Evolutionary conservation across 441 rosid species (phyloP), one percentile per base, ranked within the genome.

Genomic region (Eruca vesicaria): DNA sequence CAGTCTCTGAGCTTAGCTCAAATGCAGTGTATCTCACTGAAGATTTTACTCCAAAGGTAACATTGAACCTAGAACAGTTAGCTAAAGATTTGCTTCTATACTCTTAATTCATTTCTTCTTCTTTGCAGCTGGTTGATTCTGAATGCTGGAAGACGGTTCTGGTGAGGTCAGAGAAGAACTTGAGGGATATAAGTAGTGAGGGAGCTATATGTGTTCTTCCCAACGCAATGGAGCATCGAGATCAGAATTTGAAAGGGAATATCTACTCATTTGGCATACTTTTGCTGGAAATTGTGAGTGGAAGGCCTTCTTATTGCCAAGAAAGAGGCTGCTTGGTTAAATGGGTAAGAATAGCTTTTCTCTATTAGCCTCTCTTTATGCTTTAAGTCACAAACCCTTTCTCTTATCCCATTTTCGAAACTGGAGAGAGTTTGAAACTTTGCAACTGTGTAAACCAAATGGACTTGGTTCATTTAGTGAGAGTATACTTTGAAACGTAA

Each of bases 1-100:
- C 96, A 23, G 86, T 96, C 83, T 94, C 98, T 15, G 91, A 94
- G 80, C 82, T 96, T 63, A 88, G 79, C 80, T 92, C 99, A 58
- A 90, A 82, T 77, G 87, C 99, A 62, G 92, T 93, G 48, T 96
- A 96, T 86, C 97, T 96, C 31, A 94, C 99, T 6, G 99, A 96
- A 66, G 98, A 92, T 72, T 96, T 94, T 81, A 86, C 88, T 28
- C 97, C 99, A 5, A 94, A 93, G 90, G 99, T 92, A 84, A 50
- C 16, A 9, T 20, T 66, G 16, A 69, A 7, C 68, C 20, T 19
- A 15, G 21, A 52, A 33, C 38, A 41, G 8, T 19, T 35, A 23
- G 1, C 53, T 58, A 48, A 20, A 18, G 68, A 29, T 65, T 32
- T 2, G 23, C 32, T 50, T n/a, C 2, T 59, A 19, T 21, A 36